A percentile compares a stretch with the other conserved stretches of the same genome.
phyloP scores from a whole-genome alignment of 2,329 filamentous ascomycete genomes.

The Ilyonectria sp. region DNA sequence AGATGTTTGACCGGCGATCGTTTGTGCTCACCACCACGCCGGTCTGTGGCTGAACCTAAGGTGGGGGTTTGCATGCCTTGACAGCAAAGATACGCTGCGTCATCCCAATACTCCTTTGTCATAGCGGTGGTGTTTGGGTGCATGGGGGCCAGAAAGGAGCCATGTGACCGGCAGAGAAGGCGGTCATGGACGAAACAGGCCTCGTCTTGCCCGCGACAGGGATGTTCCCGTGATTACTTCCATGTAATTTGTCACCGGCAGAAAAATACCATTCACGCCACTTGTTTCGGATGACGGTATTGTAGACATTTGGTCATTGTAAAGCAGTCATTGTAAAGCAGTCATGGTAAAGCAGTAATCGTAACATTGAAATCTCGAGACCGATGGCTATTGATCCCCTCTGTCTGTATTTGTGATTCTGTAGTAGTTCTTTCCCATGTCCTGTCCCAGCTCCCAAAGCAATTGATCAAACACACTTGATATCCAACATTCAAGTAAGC shows the following conservation, averaged over 20 bases:
- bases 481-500: constrained; percentile 13
- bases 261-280: not conserved
- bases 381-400: not conserved
- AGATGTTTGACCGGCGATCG: constrained; percentile 31
- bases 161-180: constrained; percentile 21
- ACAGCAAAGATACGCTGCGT: constrained; percentile 22
- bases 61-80: constrained; percentile 37
- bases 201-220: constrained; percentile 9
- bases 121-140: constrained; percentile 4
- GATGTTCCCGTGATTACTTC: constrained; percentile 13
- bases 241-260: constrained; percentile 11
- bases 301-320: not conserved
- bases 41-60: constrained; percentile 36
- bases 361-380: constrained; percentile 7
- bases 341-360: not conserved
- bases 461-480: constrained; percentile 20
- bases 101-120: constrained; percentile 13
- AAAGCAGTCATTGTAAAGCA: not conserved
- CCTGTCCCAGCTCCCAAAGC: not conserved
- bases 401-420: constrained; percentile 13
- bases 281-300: constrained; percentile 9
- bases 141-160: constrained; percentile 9
- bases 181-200: constrained; percentile 7
- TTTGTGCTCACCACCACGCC: constrained; percentile 29
- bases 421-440: constrained; percentile 15